These are phyloP conservation scores for Gynochthodes officinalis DNA, from an alignment of 257 asterid genomes.

Conservation along the genomic window DNA sequence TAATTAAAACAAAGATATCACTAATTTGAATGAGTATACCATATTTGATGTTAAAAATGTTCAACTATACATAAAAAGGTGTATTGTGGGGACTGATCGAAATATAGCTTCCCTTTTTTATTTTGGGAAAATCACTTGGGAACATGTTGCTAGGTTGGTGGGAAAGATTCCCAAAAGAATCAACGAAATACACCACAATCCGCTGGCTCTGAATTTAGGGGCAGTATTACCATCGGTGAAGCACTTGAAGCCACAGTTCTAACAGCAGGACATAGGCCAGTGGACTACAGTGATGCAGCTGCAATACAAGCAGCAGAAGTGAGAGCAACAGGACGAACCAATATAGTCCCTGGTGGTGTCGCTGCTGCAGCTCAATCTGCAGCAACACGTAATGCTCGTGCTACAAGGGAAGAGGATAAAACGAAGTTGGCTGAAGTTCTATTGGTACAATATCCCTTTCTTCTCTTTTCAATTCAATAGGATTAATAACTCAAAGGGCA, in stretches of 20 bases:
- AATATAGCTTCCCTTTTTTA: too few relatives aligned
- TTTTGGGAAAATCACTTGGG: not conserved
- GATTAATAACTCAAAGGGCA: too few relatives aligned
- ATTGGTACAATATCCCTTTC: constrained; percentile 29
- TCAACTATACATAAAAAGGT: too few relatives aligned
- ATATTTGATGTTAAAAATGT: too few relatives aligned
- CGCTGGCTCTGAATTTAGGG: constrained; percentile 27
- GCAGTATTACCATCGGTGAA: constrained; percentile 85
- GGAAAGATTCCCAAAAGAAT: constrained; percentile 19
- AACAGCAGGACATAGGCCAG: constrained; percentile 82
- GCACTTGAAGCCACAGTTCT: constrained; percentile 93
- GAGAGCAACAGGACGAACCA: constrained; percentile 92
- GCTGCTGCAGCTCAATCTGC: constrained; percentile 99
- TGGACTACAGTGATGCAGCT: constrained; percentile 92
- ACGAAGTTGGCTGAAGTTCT: constrained; percentile 78
- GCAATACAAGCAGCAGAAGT: constrained; percentile 99
- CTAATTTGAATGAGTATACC: too few relatives aligned
- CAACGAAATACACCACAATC: constrained; percentile 25
- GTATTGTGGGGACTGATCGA: too few relatives aligned
- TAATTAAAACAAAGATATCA: too few relatives aligned
- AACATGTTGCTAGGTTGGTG: constrained; percentile 21
- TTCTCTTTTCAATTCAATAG: too few relatives aligned
- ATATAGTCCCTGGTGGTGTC: constrained; percentile 90
- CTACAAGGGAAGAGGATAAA: constrained; percentile 77
- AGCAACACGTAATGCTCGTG: constrained; percentile 87